Evolutionary conservation across 306 rosid genomes (phyloP).

Genomic region (Vachellia collinsii): DNA sequence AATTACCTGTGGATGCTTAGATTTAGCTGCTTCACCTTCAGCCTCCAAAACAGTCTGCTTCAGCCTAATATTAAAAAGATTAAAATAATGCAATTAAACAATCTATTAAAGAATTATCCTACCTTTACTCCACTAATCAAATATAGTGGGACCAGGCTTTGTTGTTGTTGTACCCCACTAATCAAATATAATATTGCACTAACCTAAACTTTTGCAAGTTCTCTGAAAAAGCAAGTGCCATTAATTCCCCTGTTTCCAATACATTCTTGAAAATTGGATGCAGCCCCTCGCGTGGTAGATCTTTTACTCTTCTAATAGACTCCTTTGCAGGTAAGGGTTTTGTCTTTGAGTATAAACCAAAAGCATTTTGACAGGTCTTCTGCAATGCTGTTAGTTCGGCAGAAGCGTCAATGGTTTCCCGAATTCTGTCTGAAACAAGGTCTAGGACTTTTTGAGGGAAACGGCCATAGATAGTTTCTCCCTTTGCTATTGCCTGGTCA

Average conservation of each 20-base stretch:
- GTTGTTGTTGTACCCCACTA: background rate
- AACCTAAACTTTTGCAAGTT: conserved; percentile 87
- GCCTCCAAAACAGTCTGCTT: conserved; percentile 94
- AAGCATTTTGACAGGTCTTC: conserved; percentile 79
- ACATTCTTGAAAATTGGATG: conserved; percentile 82
- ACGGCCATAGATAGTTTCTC: conserved; percentile 89
- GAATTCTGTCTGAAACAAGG: conserved; percentile 82
- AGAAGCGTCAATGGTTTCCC: conserved; percentile 78
- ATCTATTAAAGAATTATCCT: conserved; percentile 7
- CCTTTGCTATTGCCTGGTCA: conserved; percentile 72
- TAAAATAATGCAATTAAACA: conserved; percentile 25
- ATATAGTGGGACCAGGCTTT: no score
- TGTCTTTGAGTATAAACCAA: conserved; percentile 79
- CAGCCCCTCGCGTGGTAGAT: conserved; percentile 76
- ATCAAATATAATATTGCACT: conserved; percentile 29
- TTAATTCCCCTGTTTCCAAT: conserved; percentile 83
- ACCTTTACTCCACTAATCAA: background rate
- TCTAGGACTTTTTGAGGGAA: conserved; percentile 86
- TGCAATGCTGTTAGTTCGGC: conserved; percentile 62
- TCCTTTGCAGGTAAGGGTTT: conserved; percentile 88
- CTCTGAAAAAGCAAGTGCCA: conserved; percentile 97
- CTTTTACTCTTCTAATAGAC: conserved; percentile 83
- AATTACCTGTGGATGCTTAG: conserved; percentile 64
- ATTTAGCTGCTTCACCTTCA: conserved; percentile 87
- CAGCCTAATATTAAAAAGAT: conserved; percentile 58